A percentile compares a stretch with the other conserved stretches of the same genome.
These are phyloP conservation scores for Fonsecaea nubica DNA, from an alignment of 2,329 filamentous ascomycete species.

Conservation along the genomic window DNA sequence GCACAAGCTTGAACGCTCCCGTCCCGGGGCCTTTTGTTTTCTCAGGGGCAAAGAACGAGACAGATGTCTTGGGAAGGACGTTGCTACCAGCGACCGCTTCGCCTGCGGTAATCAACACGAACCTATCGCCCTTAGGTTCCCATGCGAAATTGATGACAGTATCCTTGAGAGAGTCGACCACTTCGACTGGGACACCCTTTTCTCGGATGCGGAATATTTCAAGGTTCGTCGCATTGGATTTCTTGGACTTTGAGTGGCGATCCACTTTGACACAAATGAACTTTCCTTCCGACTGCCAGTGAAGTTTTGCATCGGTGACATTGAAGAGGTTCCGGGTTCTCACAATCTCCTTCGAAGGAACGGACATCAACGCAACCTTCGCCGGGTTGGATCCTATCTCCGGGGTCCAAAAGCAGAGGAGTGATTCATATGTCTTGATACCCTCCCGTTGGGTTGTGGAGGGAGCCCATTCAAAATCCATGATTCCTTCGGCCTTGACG, in stretches of 20 bases:
- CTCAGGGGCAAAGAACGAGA: conserved; percentile 96
- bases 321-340: conserved; percentile 97
- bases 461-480: conserved; percentile 98
- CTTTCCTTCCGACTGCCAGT: conserved; percentile 94
- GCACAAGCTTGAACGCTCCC: conserved; percentile 95
- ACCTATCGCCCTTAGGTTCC: conserved; percentile 97
- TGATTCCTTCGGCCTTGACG: conserved; percentile 94
- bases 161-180: conserved; percentile 96
- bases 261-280: conserved; percentile 99
- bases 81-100: conserved; percentile 79
- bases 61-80: conserved; percentile 89
- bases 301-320: conserved; percentile 94
- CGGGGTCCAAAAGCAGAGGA: conserved; percentile 98
- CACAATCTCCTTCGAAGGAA: conserved; percentile 92
- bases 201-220: conserved; percentile 98
- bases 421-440: conserved; percentile 89
- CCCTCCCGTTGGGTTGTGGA: conserved; percentile 80
- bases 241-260: conserved; percentile 98
- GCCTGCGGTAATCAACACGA: conserved; percentile 93
- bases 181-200: conserved; percentile 97
- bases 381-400: conserved; percentile 98
- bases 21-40: conserved; percentile 78
- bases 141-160: conserved; percentile 99
- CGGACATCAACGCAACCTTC: conserved; percentile 94
- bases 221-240: conserved; percentile 93